A percentile compares a stretch with the other conserved stretches of the same genome.
Conservation (phyloP, 2,329 filamentous ascomycete genomes). For the Xylariaceae sp. region DNA sequence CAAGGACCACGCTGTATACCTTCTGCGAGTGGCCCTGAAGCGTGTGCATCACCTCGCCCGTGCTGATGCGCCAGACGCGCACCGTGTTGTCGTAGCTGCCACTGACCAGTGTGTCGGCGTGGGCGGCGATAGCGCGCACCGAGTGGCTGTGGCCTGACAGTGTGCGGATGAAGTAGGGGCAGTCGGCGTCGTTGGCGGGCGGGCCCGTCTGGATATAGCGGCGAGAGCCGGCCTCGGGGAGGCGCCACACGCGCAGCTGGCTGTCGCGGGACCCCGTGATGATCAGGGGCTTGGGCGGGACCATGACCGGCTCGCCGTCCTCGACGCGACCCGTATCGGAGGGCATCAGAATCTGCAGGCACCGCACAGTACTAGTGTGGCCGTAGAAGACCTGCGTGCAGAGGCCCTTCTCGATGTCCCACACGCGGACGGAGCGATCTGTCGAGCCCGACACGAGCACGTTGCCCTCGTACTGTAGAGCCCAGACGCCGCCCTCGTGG, state of each 20-base stretch:
- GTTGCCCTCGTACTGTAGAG: conserved; percentile 91
- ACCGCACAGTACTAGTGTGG: conserved; percentile 94
- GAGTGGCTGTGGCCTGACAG: conserved; percentile 85
- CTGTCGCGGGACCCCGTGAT: conserved; percentile 96
- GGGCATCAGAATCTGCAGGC: conserved; percentile 88
- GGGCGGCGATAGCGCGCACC: conserved; percentile 88
- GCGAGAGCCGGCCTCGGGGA: conserved; percentile 72
- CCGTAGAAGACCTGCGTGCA: conserved; percentile 96
- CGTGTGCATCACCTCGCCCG: conserved; percentile 77
- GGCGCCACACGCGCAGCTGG: conserved; percentile 86
- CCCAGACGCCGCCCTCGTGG: conserved; percentile 97
- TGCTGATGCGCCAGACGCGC: conserved; percentile 95
- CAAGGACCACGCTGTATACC: conserved; percentile 94
- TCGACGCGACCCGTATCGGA: conserved; percentile 64
- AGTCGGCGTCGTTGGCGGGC: conserved; percentile 67
- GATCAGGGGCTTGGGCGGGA: conserved; percentile 90
- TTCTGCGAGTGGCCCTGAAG: conserved; percentile 84
- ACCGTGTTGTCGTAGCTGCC: conserved; percentile 96
- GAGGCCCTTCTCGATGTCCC: conserved; percentile 90
- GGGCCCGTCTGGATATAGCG: conserved; percentile 73
- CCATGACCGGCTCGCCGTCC: conserved; percentile 72
- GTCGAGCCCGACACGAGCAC: conserved; percentile 93
- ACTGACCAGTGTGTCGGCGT: conserved; percentile 92
- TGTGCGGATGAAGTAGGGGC: conserved; percentile 88
- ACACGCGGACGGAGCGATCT: conserved; percentile 95